These are phyloP conservation scores for Trichoderma lentiforme DNA, from an alignment of 2,329 filamentous ascomycete genomes.

Conservation along the genomic window DNA sequence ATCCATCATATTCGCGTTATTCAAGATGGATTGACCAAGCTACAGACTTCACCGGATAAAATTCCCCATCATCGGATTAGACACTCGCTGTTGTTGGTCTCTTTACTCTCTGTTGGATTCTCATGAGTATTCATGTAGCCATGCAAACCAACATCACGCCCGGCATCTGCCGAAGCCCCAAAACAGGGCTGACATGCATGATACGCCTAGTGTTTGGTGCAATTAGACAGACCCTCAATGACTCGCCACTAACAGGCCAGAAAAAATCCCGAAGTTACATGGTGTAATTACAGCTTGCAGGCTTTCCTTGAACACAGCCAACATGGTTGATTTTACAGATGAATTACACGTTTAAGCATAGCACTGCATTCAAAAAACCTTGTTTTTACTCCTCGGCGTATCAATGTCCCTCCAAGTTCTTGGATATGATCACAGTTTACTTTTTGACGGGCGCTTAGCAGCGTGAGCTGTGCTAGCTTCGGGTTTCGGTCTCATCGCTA, in stretches of 20 bases:
- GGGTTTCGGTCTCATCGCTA: not conserved
- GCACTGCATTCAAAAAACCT: not conserved
- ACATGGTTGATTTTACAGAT: not conserved
- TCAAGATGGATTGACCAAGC: too few relatives aligned
- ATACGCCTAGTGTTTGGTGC: slow-evolving; percentile 5
- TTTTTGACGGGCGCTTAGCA: not conserved
- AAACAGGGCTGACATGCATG: not conserved
- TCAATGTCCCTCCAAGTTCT: not conserved
- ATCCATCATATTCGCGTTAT: too few relatives aligned
- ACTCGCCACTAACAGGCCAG: not conserved
- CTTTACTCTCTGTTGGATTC: not conserved
- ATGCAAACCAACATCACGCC: not conserved
- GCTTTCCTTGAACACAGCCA: not conserved
- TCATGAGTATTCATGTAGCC: not conserved
- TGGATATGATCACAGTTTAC: not conserved
- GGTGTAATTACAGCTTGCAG: not conserved
- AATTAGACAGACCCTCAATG: not conserved
- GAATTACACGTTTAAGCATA: not conserved
- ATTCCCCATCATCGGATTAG: fast-evolving
- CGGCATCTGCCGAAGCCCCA: not conserved
- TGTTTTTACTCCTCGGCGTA: not conserved
- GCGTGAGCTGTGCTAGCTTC: not conserved
- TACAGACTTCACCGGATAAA: not conserved
- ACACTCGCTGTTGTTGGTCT: not conserved
- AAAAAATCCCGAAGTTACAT: not conserved